Conservation (phyloP, 768 basidiomycete species). For the Tephrocybe sp. region DNA sequence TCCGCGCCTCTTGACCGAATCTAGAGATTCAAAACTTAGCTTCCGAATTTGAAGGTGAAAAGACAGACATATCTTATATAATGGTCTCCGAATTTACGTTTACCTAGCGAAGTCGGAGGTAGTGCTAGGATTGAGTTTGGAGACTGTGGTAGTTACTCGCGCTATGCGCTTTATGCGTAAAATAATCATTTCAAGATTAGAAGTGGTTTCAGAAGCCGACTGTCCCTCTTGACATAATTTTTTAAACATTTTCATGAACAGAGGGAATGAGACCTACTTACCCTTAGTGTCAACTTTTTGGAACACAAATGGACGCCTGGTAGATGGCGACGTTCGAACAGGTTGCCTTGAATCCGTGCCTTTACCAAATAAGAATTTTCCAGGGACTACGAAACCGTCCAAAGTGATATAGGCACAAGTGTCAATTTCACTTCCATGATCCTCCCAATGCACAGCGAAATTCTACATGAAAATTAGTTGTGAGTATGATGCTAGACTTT, state of each 20-base stretch:
- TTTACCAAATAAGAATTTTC: conserved; percentile 55
- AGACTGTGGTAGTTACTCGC: conserved; percentile 20
- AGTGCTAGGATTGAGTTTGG: conserved; percentile 41
- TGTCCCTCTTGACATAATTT: conserved; percentile 2
- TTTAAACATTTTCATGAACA: neutral
- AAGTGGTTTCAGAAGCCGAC: conserved; percentile 15
- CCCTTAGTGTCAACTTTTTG: conserved; percentile 37
- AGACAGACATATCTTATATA: conserved; percentile 40
- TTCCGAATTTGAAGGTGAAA: conserved; percentile 2
- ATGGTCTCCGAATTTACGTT: conserved; percentile 39
- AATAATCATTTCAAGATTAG: conserved; percentile 49
- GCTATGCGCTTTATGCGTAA: conserved; percentile 44
- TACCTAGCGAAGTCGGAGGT: conserved; percentile 31
- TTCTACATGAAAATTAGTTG: conserved; percentile 27
- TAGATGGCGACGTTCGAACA: conserved; percentile 43
- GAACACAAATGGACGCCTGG: conserved; percentile 64
- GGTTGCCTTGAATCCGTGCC: conserved; percentile 55
- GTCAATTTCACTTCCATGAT: conserved; percentile 49
- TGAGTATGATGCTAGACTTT: conserved; percentile 3
- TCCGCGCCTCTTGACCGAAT: conserved; percentile 41
- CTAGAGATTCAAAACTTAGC: conserved; percentile 24
- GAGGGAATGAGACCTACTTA: conserved; percentile 18
- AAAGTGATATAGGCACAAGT: conserved; percentile 62
- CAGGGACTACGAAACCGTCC: conserved; percentile 62
- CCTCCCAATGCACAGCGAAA: conserved; percentile 65